These are phyloP conservation scores for Leccinellum luteum DNA, from an alignment of 768 basidiomycete genomes.

Conservation along the genomic window DNA sequence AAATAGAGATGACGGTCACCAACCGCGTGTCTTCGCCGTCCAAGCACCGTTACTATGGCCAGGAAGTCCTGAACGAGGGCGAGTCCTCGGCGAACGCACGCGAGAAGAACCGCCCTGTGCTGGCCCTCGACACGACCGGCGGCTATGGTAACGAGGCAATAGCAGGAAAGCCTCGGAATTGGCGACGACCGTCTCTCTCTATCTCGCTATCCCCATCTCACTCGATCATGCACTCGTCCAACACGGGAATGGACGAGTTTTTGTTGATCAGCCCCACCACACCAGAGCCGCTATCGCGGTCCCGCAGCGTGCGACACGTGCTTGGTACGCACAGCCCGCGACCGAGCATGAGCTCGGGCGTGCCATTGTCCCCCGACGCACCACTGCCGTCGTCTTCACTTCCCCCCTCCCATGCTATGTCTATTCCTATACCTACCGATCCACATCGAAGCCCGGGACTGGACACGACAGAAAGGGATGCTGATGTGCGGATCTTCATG, in stretches of 20 bases:
- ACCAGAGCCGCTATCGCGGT: background rate
- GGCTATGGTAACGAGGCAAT: background rate
- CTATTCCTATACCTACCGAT: background rate
- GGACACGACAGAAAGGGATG: background rate
- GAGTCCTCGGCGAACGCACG: background rate
- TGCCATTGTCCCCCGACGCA: background rate
- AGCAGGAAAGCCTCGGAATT: background rate
- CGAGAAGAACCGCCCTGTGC: background rate
- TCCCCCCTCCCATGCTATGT: too few relatives aligned
- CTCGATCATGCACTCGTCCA: conserved; percentile 17
- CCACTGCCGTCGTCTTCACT: background rate
- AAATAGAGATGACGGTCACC: conserved; percentile 8
- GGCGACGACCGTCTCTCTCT: conserved; percentile 15
- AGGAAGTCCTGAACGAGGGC: too few relatives aligned
- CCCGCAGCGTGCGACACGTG: conserved; percentile 6
- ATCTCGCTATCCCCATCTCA: too few relatives aligned
- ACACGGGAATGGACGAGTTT: conserved; percentile 26
- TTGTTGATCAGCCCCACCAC: conserved; percentile 14
- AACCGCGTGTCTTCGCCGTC: conserved; percentile 21
- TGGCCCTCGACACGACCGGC: conserved; percentile 3
- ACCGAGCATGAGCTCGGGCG: conserved; percentile 2
- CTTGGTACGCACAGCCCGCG: conserved; percentile 4
- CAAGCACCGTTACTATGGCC: conserved; percentile 20
- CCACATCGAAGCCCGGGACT: too few relatives aligned
- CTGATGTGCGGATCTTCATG: conserved; percentile 2